Evolutionary conservation across 208 protist genomes (phyloP), one percentile per base, ranked within the genome.

Genomic region (Trypanosoma conorhini): DNA sequence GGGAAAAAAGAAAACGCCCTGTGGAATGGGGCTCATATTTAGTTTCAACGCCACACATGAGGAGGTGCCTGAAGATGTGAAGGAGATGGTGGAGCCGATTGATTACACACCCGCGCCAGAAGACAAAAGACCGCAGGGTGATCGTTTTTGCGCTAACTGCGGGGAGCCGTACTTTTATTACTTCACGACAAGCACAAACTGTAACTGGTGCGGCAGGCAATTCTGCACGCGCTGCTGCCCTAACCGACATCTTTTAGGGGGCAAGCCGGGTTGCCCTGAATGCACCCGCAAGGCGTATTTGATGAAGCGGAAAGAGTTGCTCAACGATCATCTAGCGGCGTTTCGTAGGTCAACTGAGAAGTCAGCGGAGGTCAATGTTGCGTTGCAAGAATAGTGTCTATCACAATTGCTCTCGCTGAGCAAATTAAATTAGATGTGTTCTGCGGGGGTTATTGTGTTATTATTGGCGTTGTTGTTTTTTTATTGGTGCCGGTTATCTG

Each of bases 181-280:
- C 81, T 87, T 93, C 60, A 78, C 74, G 31, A 56, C 59, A 21
- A 81, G 83, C 62, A 89, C 80, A 24, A 96, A 96, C 78, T 96
- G 90, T 69, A 80, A 91, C 66, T 91, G 83, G 85, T 96, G 90
- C 52, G 90, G 90, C 5, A 68, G 83, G 5, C 79, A 90, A 70
- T 75, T 92, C 21, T 96, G 90, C 76, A 80, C 52, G 1, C 81
- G 83, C 15, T 96, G 90, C 75, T 93, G 87, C 61, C 90, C 90
- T 4, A 62, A 77, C 9, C 82, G 80, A 19, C 73, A 93, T 63
- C 77, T 96, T 22, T 72, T 93, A 22, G 55, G 77, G 22, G 81
- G 85, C 33, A 87, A 89, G 35, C 90, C 90, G 3, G 85, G 81
- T 19, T 96, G 90, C 68, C 75, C 54, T 21, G 79, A 76, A 19